phyloP scores from a whole-genome alignment of 2,329 filamentous ascomycete genomes.

The Fusarium nisikadoi region DNA sequence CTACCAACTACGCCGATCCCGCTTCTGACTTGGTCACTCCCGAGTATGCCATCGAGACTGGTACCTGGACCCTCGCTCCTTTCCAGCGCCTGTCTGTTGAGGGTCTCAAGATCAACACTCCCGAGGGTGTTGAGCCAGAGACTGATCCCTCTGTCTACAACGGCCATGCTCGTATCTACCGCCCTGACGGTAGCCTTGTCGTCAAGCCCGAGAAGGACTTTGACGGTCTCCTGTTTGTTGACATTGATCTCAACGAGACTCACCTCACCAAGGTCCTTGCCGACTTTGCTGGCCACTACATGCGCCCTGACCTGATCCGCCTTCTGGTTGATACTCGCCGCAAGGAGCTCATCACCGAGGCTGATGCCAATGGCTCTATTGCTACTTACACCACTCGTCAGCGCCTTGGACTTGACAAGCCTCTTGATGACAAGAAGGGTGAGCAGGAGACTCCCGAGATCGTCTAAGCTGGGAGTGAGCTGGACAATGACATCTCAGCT shows the following conservation, averaged over 20 bases:
- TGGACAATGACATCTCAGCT: neutral
- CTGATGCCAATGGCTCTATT: slow-evolving; percentile 1
- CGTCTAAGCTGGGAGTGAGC: rapidly evolving
- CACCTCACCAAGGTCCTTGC: slow-evolving; percentile 45
- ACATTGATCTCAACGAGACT: slow-evolving; percentile 57
- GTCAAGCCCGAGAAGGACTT: slow-evolving; percentile 43
- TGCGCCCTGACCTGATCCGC: slow-evolving; percentile 54
- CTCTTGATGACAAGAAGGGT: slow-evolving; percentile 28
- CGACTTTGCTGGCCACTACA: slow-evolving; percentile 52
- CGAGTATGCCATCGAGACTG: slow-evolving; percentile 42
- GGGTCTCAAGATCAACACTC: slow-evolving; percentile 40
- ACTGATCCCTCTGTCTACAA: slow-evolving; percentile 40
- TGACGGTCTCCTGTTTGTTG: slow-evolving; percentile 62
- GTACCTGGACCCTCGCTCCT: slow-evolving; percentile 42
- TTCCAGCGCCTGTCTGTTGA: slow-evolving; percentile 42
- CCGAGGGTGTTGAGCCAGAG: slow-evolving; percentile 42
- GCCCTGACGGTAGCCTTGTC: slow-evolving; percentile 40
- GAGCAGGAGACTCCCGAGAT: slow-evolving; percentile 9
- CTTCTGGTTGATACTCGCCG: slow-evolving; percentile 46
- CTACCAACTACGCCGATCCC: slow-evolving; percentile 42
- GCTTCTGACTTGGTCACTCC: slow-evolving; percentile 43
- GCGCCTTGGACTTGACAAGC: slow-evolving; percentile 33
- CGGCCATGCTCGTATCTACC: slow-evolving; percentile 42
- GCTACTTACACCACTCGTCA: slow-evolving; percentile 31
- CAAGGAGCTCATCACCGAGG: slow-evolving; percentile 39